Percentiles rank a stretch among this genome's conserved stretches.
phyloP scores from a whole-genome alignment of 768 basidiomycete species.

The Podaxis sp. region DNA sequence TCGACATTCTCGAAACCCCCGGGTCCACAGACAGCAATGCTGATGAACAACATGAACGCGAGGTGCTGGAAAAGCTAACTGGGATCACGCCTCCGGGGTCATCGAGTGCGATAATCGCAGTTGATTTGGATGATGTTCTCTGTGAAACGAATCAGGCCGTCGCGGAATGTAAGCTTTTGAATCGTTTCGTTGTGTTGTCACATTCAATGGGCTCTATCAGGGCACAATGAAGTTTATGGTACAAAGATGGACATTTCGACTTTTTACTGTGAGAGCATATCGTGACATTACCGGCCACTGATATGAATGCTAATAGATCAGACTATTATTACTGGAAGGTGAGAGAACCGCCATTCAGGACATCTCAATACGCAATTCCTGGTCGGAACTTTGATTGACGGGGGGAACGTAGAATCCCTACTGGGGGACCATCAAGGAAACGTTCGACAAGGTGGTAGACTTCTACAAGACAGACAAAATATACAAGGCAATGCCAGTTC shows the following conservation, averaged over 20 bases:
- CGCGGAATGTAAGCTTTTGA: slow-evolving; percentile 47
- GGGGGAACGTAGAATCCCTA: slow-evolving; percentile 39
- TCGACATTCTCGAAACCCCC: neutral
- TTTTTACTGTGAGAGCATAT: slow-evolving; percentile 54
- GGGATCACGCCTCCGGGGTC: slow-evolving; percentile 20
- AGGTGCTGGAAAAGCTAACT: slow-evolving; percentile 17
- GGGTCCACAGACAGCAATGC: neutral
- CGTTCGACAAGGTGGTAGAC: slow-evolving; percentile 53
- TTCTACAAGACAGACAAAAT: slow-evolving; percentile 57
- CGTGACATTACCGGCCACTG: neutral
- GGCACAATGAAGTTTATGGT: slow-evolving; percentile 64
- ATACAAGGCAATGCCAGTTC: slow-evolving; percentile 47
- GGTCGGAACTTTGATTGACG: neutral
- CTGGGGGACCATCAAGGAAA: slow-evolving; percentile 63
- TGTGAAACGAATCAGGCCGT: slow-evolving; percentile 58
- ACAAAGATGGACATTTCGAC: slow-evolving; percentile 53
- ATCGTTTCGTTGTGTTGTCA: neutral
- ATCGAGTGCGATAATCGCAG: slow-evolving; percentile 46
- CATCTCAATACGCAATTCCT: neutral
- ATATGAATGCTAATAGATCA: slow-evolving; percentile 20
- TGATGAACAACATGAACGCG: slow-evolving; percentile 11
- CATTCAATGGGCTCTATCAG: slow-evolving; percentile 27
- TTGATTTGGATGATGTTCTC: slow-evolving; percentile 71
- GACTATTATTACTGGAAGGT: slow-evolving; percentile 82
- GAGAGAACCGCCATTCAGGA: neutral